Evolutionary conservation across 2,329 filamentous ascomycete genomes (phyloP).

Genomic region (Scedosporium minutisporum): DNA sequence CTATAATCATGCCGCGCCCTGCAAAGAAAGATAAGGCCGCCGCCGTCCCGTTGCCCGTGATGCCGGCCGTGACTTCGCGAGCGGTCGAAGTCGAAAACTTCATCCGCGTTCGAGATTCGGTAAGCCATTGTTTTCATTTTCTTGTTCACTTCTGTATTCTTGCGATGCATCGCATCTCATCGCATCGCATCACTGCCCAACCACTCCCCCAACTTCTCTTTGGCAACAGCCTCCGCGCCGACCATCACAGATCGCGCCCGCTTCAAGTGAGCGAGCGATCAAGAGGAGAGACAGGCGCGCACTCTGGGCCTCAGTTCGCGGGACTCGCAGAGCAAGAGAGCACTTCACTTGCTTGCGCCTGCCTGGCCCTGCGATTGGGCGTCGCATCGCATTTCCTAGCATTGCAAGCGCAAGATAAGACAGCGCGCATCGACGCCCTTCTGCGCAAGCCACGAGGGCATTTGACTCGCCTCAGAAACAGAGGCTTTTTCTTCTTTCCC

Average conservation of each 20-base stretch:
- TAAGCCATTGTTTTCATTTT: conserved; percentile 38
- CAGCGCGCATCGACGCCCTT: not conserved
- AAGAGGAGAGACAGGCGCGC: not conserved
- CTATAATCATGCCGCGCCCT: conserved; percentile 30
- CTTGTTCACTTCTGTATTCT: not conserved
- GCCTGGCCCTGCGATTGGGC: not conserved
- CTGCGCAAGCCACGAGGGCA: not conserved
- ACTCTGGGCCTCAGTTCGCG: not conserved
- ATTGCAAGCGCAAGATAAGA: not conserved
- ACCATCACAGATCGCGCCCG: not conserved
- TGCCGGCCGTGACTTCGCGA: conserved; percentile 7
- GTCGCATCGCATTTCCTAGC: not conserved
- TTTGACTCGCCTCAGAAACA: not conserved
- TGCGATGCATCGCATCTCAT: not conserved
- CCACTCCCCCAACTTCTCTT: not conserved
- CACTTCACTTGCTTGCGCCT: not conserved
- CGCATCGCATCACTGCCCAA: not conserved
- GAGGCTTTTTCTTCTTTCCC: not conserved
- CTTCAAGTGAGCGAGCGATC: not conserved
- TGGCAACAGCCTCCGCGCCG: not conserved
- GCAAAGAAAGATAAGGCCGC: conserved; percentile 26
- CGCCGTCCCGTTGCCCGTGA: conserved; percentile 29
- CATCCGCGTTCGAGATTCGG: conserved; percentile 69
- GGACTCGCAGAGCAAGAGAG: not conserved
- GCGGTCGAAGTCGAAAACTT: conserved; percentile 65